phyloP scores from a whole-genome alignment of 805 yeast genomes.

The Yarrowia divulgata region DNA sequence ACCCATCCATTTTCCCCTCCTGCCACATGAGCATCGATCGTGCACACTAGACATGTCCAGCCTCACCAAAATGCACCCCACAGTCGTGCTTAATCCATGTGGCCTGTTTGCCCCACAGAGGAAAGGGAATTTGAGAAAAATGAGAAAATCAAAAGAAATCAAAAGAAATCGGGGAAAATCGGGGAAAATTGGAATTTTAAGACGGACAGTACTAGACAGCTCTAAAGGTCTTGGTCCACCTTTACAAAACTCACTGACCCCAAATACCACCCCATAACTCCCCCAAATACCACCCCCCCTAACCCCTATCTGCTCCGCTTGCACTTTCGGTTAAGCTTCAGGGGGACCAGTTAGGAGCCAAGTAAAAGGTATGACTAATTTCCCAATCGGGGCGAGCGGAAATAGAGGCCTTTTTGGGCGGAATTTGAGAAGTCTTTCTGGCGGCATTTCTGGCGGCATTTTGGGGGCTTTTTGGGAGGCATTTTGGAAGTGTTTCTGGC shows the following conservation, averaged over 20 bases:
- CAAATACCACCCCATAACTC: background rate
- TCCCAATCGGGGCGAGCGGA: background rate
- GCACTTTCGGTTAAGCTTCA: background rate
- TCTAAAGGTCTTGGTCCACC: too few relatives aligned
- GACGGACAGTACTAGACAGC: too few relatives aligned
- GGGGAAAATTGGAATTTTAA: too few relatives aligned
- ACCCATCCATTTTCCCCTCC: too few relatives aligned
- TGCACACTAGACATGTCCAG: background rate
- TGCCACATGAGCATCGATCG: background rate
- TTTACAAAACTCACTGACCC: background rate
- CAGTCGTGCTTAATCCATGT: slow-evolving; percentile 14
- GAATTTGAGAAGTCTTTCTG: too few relatives aligned
- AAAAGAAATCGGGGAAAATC: background rate
- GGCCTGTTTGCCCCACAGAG: background rate
- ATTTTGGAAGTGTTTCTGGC: too few relatives aligned
- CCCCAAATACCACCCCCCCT: background rate
- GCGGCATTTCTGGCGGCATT: too few relatives aligned
- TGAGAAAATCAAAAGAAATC: too few relatives aligned
- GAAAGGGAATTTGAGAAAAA: too few relatives aligned
- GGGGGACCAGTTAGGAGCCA: background rate
- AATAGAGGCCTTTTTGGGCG: too few relatives aligned
- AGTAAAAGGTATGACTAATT: slow-evolving; percentile 17
- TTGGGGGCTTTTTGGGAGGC: too few relatives aligned
- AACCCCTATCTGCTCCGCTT: background rate
- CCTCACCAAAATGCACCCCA: slow-evolving; percentile 1